Evolutionary conservation across 2,329 filamentous ascomycete species (phyloP).

Genomic region (Botrytis sinoallii): DNA sequence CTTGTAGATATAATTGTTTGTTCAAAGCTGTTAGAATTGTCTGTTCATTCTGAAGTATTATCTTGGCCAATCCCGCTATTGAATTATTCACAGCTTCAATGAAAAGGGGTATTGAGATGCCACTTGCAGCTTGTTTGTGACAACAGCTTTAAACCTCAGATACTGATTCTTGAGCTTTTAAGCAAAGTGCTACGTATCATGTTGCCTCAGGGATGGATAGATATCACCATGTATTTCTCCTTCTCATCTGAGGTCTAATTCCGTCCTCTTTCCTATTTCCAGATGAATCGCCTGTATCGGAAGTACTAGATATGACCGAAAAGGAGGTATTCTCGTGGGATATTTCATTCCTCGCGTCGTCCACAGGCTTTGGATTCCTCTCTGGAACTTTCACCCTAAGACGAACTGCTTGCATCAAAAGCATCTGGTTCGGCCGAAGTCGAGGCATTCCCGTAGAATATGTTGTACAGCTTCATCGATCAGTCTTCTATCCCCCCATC

Average conservation of each 20-base stretch:
- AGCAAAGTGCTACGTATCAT: not conserved
- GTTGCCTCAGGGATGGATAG: not conserved
- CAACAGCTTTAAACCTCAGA: not conserved
- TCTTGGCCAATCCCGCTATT: not conserved
- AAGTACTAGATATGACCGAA: not conserved
- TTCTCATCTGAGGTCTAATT: not conserved
- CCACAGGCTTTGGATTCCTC: not conserved
- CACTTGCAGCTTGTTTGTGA: not conserved
- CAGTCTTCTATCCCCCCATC: too few species aligned
- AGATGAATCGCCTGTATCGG: not conserved
- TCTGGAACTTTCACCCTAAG: not conserved
- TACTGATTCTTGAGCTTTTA: not conserved
- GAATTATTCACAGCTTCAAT: not conserved
- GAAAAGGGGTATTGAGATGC: not conserved
- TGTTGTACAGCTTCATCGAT: not conserved
- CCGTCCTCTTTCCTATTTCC: not conserved
- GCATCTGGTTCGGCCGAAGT: not conserved
- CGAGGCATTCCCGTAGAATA: not conserved
- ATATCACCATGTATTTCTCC: not conserved
- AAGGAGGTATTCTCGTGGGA: too few species aligned
- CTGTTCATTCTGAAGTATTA: not conserved
- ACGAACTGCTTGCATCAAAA: not conserved
- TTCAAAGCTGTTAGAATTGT: not conserved
- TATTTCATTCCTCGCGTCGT: not conserved
- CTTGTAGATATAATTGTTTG: not conserved